Evolutionary conservation across 495 filamentous ascomycete species (phyloP).

Genomic region (Venustampulla echinocandica): DNA sequence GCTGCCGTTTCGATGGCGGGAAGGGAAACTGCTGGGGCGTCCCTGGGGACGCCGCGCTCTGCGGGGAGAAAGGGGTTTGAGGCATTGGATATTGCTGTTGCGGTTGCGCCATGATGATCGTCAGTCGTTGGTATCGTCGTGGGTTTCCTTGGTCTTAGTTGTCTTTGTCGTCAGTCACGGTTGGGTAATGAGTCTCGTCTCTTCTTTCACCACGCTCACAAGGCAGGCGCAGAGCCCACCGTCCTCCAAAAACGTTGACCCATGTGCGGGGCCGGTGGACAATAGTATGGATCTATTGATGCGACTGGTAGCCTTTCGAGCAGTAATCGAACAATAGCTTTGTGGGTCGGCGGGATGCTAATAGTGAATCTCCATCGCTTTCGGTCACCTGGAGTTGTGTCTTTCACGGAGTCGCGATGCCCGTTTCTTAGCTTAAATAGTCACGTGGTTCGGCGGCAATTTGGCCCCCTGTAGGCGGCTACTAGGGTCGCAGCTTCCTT

Average conservation of each 20-base stretch:
- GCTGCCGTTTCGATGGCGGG: conserved; percentile 49
- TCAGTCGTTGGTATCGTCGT: too few species aligned
- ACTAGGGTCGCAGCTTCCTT: too few species aligned
- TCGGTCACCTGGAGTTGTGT: too few species aligned
- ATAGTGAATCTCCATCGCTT: too few species aligned
- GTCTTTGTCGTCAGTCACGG: too few species aligned
- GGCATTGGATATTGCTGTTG: conserved; percentile 45
- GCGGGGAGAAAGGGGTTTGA: conserved; percentile 44
- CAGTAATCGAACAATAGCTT: too few species aligned
- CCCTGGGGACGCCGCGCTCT: conserved; percentile 41
- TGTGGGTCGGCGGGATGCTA: too few species aligned
- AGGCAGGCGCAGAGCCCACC: conserved; percentile 30
- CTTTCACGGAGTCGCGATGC: background rate
- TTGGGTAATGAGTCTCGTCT: too few species aligned
- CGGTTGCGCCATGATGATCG: conserved; percentile 55
- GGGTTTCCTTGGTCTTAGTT: too few species aligned
- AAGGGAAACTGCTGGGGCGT: conserved; percentile 25
- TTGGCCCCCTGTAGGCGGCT: too few species aligned
- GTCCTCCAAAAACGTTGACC: conserved; percentile 18
- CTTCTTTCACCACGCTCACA: conserved; percentile 17
- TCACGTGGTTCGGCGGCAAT: background rate
- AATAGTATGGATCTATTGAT: background rate
- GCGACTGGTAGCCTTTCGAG: too few species aligned
- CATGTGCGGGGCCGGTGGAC: conserved; percentile 9
- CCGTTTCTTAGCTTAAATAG: background rate